A percentile compares a stretch with the other conserved stretches of the same genome.
These are phyloP conservation scores for Aspergillus oerlinghausenensis DNA, from an alignment of 2,329 filamentous ascomycete species.

Conservation along the genomic window DNA sequence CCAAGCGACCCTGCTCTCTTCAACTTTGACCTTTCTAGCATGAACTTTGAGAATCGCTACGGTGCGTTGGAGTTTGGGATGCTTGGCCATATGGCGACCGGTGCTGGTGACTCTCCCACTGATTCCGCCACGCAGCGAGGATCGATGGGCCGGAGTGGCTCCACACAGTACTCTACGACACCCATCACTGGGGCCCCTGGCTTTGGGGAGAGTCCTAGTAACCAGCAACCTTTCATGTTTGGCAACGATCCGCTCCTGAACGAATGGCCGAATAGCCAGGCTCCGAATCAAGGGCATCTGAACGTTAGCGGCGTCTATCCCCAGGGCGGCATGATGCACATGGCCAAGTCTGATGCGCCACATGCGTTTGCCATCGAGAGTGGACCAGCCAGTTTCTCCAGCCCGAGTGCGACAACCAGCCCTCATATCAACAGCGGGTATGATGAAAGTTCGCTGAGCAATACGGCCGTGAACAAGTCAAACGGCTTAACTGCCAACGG, in stretches of 20 bases:
- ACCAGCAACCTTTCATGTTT: conserved; percentile 43
- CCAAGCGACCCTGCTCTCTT: conserved; percentile 88
- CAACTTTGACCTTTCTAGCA: conserved; percentile 90
- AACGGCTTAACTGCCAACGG: conserved; percentile 28
- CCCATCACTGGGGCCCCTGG: conserved; percentile 27
- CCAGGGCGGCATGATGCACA: conserved; percentile 36
- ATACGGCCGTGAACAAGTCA: conserved; percentile 22
- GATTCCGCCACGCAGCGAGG: conserved; percentile 51
- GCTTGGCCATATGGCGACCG: conserved; percentile 93
- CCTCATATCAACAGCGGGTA: conserved; percentile 45
- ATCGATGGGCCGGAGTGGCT: conserved; percentile 42
- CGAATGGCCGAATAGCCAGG: conserved; percentile 41
- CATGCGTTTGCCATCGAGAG: conserved; percentile 61
- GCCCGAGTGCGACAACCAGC: conserved; percentile 55
- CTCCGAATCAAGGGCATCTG: conserved; percentile 29
- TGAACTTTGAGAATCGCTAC: conserved; percentile 95
- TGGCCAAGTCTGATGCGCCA: conserved; percentile 43
- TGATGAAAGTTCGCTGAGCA: conserved; percentile 32
- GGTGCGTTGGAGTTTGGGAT: conserved; percentile 94
- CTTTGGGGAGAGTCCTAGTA: conserved; percentile 44
- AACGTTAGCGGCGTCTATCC: conserved; percentile 33
- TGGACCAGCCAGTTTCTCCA: conserved; percentile 51
- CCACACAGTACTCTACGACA: conserved; percentile 37
- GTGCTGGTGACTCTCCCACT: conserved; percentile 72
- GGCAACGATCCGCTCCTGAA: conserved; percentile 39